Evolutionary conservation across 23 red algal species (phyloP).

Genomic region (Gracilaria domingensis): DNA sequence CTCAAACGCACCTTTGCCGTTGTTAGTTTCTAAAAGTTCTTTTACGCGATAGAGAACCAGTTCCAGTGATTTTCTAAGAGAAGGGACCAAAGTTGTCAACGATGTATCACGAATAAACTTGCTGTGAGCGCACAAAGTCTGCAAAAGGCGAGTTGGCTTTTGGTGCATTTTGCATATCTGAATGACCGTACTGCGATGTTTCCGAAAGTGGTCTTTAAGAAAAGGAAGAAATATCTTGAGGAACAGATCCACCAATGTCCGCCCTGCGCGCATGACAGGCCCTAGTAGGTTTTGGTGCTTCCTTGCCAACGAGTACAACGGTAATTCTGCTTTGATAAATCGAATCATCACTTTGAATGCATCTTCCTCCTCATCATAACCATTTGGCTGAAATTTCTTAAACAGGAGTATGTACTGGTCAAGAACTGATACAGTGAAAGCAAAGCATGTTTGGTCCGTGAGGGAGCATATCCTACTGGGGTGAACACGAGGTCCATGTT

Average conservation of each 20-base stretch:
- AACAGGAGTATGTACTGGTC: slow-evolving; percentile 68
- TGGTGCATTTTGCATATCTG: slow-evolving; percentile 68
- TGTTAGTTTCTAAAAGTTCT: slow-evolving; percentile 50
- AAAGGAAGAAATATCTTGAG: slow-evolving; percentile 56
- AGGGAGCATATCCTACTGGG: slow-evolving; percentile 25
- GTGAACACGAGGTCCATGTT: slow-evolving; percentile 4
- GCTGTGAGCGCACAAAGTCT: slow-evolving; percentile 70
- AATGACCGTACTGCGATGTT: slow-evolving; percentile 58
- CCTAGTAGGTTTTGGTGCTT: slow-evolving; percentile 52
- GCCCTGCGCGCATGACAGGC: slow-evolving; percentile 67
- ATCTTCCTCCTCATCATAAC: slow-evolving; percentile 19
- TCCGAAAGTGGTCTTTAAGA: slow-evolving; percentile 36
- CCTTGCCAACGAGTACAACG: slow-evolving; percentile 52
- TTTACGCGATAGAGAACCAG: slow-evolving; percentile 61
- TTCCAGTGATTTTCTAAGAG: slow-evolving; percentile 70
- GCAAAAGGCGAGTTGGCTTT: slow-evolving; percentile 62
- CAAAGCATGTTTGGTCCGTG: slow-evolving; percentile 52
- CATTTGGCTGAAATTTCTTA: slow-evolving; percentile 45
- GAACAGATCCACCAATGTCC: slow-evolving; percentile 71
- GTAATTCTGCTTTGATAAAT: slow-evolving; percentile 61
- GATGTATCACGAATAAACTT: slow-evolving; percentile 65
- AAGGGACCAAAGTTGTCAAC: slow-evolving; percentile 59
- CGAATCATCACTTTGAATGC: slow-evolving; percentile 42
- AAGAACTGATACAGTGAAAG: slow-evolving; percentile 52
- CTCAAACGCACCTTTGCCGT: slow-evolving; percentile 63